phyloP scores from a whole-genome alignment of 2,329 filamentous ascomycete species.

The Diplodia scrobiculata region DNA sequence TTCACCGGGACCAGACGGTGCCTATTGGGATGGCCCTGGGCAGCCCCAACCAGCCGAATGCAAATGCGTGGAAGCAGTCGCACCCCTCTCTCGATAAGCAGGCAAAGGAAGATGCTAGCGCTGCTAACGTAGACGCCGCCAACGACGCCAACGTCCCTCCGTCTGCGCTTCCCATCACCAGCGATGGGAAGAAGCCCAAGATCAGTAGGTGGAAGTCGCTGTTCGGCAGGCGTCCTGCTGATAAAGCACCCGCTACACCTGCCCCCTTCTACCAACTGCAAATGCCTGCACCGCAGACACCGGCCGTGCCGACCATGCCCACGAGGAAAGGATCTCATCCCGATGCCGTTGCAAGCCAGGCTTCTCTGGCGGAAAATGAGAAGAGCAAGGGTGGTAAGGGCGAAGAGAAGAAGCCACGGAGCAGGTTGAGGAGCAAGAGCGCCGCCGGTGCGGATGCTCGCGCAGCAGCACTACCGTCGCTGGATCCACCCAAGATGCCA shows the following conservation, averaged over 20 bases:
- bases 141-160: background rate
- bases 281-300: conserved; percentile 31
- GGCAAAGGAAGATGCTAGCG: background rate
- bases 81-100: conserved; percentile 32
- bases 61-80: conserved; percentile 34
- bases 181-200: conserved; percentile 38
- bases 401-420: conserved; percentile 24
- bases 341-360: background rate
- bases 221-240: conserved; percentile 40
- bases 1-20: conserved; percentile 33
- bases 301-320: background rate
- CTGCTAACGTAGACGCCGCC: conserved; percentile 5
- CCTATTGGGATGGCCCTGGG: conserved; percentile 47
- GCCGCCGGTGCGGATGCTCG: conserved; percentile 32
- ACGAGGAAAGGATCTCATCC: conserved; percentile 23
- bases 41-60: conserved; percentile 41
- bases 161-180: conserved; percentile 24
- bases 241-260: conserved; percentile 36
- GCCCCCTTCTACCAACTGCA: conserved; percentile 43
- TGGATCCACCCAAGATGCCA: conserved; percentile 31
- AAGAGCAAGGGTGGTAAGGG: conserved; percentile 27
- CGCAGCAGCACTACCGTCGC: conserved; percentile 34
- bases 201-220: conserved; percentile 46
- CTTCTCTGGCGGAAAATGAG: conserved; percentile 35
- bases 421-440: conserved; percentile 28